phyloP scores from a whole-genome alignment of 2,329 filamentous ascomycete genomes.

The Conoideocrella luteorostrata region DNA sequence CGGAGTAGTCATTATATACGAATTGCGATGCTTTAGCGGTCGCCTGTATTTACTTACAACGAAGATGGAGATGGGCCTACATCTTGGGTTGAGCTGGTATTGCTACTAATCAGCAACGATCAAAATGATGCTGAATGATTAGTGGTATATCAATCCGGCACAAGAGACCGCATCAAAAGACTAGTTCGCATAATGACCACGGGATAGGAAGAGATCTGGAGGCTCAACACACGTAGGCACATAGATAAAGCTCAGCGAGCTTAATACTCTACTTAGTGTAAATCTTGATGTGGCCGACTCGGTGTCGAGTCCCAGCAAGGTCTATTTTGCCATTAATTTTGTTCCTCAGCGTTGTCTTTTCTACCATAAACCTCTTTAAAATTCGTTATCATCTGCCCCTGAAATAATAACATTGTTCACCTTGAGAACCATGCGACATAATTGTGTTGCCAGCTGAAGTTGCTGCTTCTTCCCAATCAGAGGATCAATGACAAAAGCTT shows the following conservation, averaged over 20 bases:
- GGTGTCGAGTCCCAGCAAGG: constrained; percentile 3
- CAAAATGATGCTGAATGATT: too few species aligned
- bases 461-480: constrained; percentile 98
- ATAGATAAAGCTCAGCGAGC: not conserved
- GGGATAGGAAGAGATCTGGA: too few species aligned
- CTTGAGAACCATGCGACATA: constrained; percentile 97
- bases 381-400: constrained; percentile 81
- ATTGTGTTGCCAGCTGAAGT: constrained; percentile 88
- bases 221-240: too few species aligned
- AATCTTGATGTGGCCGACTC: not conserved
- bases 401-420: constrained; percentile 94
- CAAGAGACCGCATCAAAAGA: too few species aligned
- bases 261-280: not conserved
- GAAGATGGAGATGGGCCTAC: too few species aligned
- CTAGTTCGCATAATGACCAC: too few species aligned
- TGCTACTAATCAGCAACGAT: too few species aligned
- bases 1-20: too few species aligned
- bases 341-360: constrained; percentile 12
- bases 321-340: constrained; percentile 11
- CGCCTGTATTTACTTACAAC: too few species aligned
- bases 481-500: constrained; percentile 96
- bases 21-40: too few species aligned
- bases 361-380: constrained; percentile 42
- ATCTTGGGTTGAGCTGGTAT: too few species aligned
- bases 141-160: too few species aligned